Evolutionary conservation across 345 rosid genomes (phyloP), one percentile per base, ranked within the genome.

Genomic region (Turritis glabra): DNA sequence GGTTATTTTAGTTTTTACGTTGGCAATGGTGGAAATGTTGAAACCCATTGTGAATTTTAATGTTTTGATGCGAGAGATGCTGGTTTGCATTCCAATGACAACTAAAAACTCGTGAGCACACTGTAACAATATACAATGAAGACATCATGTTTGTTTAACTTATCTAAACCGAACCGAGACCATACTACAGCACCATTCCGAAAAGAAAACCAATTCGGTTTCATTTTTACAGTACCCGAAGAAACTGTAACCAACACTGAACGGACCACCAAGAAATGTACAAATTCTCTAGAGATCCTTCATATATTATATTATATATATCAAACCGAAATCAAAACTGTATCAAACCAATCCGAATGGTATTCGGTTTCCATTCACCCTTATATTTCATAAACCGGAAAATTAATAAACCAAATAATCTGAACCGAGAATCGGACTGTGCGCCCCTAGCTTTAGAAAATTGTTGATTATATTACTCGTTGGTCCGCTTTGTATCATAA

Each of bases 311-410:
- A n/a, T 17, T 12, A 3, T 64, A 48, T 60, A 8, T 51, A 12
- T 30, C 54, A 63, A 53, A 52, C 14, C 6, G 2, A 38, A 72
- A 72, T 35, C 22, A 53, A 63, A 73, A 73, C 23, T 29, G 33
- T 63, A 63, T 64, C 7, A 22, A 41, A 38, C 61, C 61, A 53
- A 67, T 53, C 72, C 19, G 5, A 30, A 54, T n/a, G 33, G 37
- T 26, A 47, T 59, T 23, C 25, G 3, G 29, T 46, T 44, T 30
- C 44, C 41, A 25, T 33, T 37, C 40, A 53, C 26, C 47, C 46
- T 55, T 50, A 50, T 48, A 55, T 55, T 29, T 30, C 40, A 46
- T 46, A 57, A 35, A 15, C 47, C 2, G 46, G 23, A 13, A 61
- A 43, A 8, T 12, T 7, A 59, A 8, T 14, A 3, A 21, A 52